Evolutionary conservation across 352 stramenopile species (phyloP), one percentile per base, ranked within the genome.

Genomic region (Phytopythium chamaehyphon): DNA sequence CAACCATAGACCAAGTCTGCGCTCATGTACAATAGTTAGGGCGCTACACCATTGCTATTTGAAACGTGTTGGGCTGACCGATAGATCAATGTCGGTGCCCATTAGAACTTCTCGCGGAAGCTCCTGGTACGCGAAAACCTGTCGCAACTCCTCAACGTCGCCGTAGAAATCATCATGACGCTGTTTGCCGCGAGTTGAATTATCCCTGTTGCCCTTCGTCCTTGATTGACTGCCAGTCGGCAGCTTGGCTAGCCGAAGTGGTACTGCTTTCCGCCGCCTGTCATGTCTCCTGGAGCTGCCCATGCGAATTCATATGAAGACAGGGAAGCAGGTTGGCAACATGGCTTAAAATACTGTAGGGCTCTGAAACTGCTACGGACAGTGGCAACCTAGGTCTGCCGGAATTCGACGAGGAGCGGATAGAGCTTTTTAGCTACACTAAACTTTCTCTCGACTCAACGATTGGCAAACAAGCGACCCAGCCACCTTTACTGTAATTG

Each of bases 1-100:
- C 73, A 12, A 90, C 67, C 1, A 92, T 66, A 1, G 78, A 89
- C 78, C 81, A 92, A 1, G 75, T 62, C 64, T 86, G 61, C 37
- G 67, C 7, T 35, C 8, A 28, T n/a, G 8, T 33, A 19, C 9
- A 6, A n/a, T 2, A 23, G 42, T 33, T 22, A 54, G 22, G 21
- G 9, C 28, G n/a, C 16, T 2, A n/a, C 8, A 44, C 8, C 21
- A 35, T 16, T 23, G 22, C 37, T 8, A 40, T 5, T 6, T n/a
- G n/a, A 19, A 6, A 22, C 59, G 26, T n/a, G n/a, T n/a, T n/a
- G 2, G 26, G 16, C 45, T 19, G 61, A 84, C 75, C 54, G 75
- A 79, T n/a, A 86, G 66, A 40, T 93, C 74, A 18, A 93, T 33
- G 9, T 86, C 76, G 11, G 50, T 51, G 7, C 79, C 82, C 24